These are phyloP conservation scores for Chamaenerion angustifolium DNA, from an alignment of 345 rosid species.

Conservation along the genomic window DNA sequence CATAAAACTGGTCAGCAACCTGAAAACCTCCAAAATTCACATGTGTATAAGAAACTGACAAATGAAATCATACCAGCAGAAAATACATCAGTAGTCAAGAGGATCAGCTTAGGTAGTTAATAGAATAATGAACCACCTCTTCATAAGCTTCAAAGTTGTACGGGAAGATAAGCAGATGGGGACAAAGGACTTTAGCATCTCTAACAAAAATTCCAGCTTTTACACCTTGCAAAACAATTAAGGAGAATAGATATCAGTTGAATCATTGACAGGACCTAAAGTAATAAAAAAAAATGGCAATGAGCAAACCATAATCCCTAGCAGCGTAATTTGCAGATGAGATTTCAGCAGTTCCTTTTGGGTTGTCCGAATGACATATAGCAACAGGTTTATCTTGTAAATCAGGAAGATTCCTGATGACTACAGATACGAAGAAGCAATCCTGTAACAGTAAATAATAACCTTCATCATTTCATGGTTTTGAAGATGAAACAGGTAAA, in stretches of 20 bases:
- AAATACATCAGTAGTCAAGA: slow-evolving; percentile 3
- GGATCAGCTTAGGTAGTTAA: slow-evolving; percentile 3
- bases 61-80: slow-evolving; percentile 1
- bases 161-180: slow-evolving; percentile 68
- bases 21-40: slow-evolving; percentile 18
- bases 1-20: slow-evolving; percentile 91
- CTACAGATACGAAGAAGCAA: slow-evolving; percentile 87
- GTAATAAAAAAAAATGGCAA: slow-evolving; percentile 11
- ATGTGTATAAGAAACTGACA: neutral
- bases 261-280: slow-evolving; percentile 2
- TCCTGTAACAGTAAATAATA: slow-evolving; percentile 39
- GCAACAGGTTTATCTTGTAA: slow-evolving; percentile 80
- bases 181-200: slow-evolving; percentile 80
- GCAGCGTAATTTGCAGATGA: slow-evolving; percentile 97
- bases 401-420: slow-evolving; percentile 55
- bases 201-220: slow-evolving; percentile 92
- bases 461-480: neutral
- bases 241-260: slow-evolving; percentile 3
- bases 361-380: slow-evolving; percentile 80
- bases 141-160: slow-evolving; percentile 85
- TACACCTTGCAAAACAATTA: slow-evolving; percentile 33
- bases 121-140: slow-evolving; percentile 33
- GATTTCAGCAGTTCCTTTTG: slow-evolving; percentile 94
- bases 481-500: neutral
- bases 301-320: slow-evolving; percentile 63